Conservation (phyloP, 192 early-diverging fungal genomes). For the Podila clonocystis region DNA sequence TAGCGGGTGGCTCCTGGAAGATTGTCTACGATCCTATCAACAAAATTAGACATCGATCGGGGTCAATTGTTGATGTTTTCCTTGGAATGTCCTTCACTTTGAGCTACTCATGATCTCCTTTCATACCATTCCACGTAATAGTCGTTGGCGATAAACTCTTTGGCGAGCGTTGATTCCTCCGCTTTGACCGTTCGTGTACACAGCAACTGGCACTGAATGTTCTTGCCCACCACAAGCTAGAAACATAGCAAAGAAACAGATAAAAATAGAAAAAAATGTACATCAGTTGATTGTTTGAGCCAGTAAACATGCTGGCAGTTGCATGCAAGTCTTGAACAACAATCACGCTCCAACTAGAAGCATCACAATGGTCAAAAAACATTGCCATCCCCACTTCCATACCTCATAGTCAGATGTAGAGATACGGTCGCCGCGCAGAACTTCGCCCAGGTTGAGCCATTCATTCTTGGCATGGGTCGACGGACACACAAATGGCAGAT, state of each 20-base stretch:
- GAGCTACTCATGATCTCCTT: no score
- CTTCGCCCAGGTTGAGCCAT: slow-evolving; percentile 69
- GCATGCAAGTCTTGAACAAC: background rate
- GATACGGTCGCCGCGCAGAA: slow-evolving; percentile 78
- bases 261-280: background rate
- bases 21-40: slow-evolving; percentile 69
- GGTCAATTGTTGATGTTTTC: background rate
- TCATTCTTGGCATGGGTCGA: slow-evolving; percentile 31
- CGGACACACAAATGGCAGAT: slow-evolving; percentile 72
- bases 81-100: background rate
- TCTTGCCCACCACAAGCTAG: slow-evolving; percentile 56
- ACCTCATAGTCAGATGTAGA: slow-evolving; percentile 65
- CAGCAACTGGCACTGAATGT: slow-evolving; percentile 61
- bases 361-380: background rate
- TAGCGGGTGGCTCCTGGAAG: slow-evolving; percentile 69
- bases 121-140: slow-evolving; percentile 69
- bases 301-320: background rate
- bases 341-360: background rate
- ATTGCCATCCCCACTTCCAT: background rate
- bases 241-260: background rate
- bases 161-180: slow-evolving; percentile 56
- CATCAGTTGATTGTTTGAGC: background rate
- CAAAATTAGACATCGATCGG: background rate
- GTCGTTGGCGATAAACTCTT: slow-evolving; percentile 62
- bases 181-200: slow-evolving; percentile 60